Evolutionary conservation across 495 filamentous ascomycete genomes (phyloP).

Genomic region (Tuber calosporum): DNA sequence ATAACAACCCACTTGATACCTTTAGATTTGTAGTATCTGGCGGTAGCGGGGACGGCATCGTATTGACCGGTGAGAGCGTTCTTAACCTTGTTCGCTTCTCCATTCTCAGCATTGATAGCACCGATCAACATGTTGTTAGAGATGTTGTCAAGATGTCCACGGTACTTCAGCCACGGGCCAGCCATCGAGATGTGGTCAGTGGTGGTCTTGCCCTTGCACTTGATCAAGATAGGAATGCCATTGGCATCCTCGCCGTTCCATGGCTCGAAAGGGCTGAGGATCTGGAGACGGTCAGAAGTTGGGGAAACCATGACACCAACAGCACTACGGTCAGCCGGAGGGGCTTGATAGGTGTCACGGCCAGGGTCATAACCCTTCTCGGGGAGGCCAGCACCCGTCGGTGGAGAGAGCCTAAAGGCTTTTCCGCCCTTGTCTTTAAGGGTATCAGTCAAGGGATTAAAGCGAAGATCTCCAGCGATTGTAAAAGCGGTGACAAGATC

Average conservation of each 20-base stretch:
- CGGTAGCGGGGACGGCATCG: slow-evolving; percentile 84
- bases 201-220: slow-evolving; percentile 95
- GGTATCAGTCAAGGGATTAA: slow-evolving; percentile 92
- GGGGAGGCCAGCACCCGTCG: slow-evolving; percentile 77
- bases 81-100: slow-evolving; percentile 96
- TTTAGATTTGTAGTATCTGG: slow-evolving; percentile 97
- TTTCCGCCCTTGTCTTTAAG: slow-evolving; percentile 97
- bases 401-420: slow-evolving; percentile 76
- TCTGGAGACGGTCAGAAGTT: slow-evolving; percentile 83
- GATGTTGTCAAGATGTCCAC: slow-evolving; percentile 99
- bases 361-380: slow-evolving; percentile 81
- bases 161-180: slow-evolving; percentile 99
- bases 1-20: slow-evolving; percentile 95
- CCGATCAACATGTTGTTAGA: slow-evolving; percentile 99
- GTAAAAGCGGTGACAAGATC: slow-evolving; percentile 91
- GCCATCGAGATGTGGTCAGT: slow-evolving; percentile 99
- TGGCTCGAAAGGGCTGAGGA: slow-evolving; percentile 73
- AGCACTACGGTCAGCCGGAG: slow-evolving; percentile 65
- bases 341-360: slow-evolving; percentile 93
- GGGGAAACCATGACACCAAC: slow-evolving; percentile 82
- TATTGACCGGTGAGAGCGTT: slow-evolving; percentile 77
- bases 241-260: slow-evolving; percentile 94
- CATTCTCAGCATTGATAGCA: slow-evolving; percentile 90
- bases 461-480: slow-evolving; percentile 82
- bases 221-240: slow-evolving; percentile 91